These are phyloP conservation scores for Drosera capensis DNA, from an alignment of 148 eudicot species.

Conservation along the genomic window DNA sequence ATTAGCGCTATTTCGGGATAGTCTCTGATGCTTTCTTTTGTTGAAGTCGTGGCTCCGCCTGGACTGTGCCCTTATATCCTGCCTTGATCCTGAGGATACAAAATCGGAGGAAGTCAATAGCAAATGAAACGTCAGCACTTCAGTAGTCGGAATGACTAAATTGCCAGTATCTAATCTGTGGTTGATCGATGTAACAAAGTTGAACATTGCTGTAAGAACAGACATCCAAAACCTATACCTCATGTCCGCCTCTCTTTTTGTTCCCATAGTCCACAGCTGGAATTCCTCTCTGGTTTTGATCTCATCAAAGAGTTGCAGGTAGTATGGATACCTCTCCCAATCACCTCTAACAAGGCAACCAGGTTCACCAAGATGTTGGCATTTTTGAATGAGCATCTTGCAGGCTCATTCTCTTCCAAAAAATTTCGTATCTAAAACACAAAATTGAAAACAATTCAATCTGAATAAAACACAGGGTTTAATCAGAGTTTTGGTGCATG, in stretches of 20 bases:
- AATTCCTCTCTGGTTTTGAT: constrained; percentile 74
- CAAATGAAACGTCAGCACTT: neutral
- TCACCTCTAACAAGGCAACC: constrained; percentile 57
- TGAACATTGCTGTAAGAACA: neutral
- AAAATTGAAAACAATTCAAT: neutral
- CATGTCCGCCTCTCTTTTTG: constrained; percentile 80
- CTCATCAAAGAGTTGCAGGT: constrained; percentile 86
- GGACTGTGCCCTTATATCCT: constrained; percentile 56
- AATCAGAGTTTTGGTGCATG: neutral
- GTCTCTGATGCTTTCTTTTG: constrained; percentile 69
- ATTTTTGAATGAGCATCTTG: constrained; percentile 63
- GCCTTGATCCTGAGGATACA: constrained; percentile 34
- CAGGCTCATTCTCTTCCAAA: constrained; percentile 32
- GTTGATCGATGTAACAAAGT: neutral
- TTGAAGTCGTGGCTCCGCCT: constrained; percentile 68
- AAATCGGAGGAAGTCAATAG: neutral
- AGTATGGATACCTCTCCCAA: constrained; percentile 86
- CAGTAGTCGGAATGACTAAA: neutral
- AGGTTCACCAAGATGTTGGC: constrained; percentile 82
- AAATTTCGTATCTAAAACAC: constrained; percentile 42
- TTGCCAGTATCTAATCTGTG: too few species aligned
- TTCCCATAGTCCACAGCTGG: constrained; percentile 81
- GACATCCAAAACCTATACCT: constrained; percentile 31
- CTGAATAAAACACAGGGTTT: neutral
- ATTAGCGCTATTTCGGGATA: constrained; percentile 59